Percentiles rank a stretch among this genome's conserved stretches.
Evolutionary conservation across 768 basidiomycete genomes (phyloP).

Genomic region (Exidia glandulosa): DNA sequence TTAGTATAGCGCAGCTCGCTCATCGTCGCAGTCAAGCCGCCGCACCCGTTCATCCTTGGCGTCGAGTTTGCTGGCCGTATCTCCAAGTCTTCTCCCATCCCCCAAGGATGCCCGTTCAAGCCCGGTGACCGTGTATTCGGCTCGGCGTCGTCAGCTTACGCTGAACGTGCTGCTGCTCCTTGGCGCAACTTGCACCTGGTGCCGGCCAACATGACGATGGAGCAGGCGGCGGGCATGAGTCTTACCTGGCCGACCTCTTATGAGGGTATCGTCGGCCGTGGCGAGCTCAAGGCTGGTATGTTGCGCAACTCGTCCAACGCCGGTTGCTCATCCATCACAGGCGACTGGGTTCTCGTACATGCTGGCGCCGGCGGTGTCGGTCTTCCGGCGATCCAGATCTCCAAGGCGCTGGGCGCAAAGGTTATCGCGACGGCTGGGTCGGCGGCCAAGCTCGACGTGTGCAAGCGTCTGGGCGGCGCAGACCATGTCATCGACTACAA

Average conservation of each 20-base stretch:
- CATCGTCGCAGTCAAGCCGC: constrained; percentile 40
- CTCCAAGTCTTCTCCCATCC: constrained; percentile 58
- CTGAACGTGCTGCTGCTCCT: constrained; percentile 57
- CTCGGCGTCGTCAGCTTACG: constrained; percentile 64
- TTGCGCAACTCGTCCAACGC: background rate
- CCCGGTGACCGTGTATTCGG: constrained; percentile 88
- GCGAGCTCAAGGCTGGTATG: constrained; percentile 63
- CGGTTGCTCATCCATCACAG: constrained; percentile 27
- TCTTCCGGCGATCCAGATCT: constrained; percentile 44
- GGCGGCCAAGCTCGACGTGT: constrained; percentile 66
- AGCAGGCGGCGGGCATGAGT: constrained; percentile 77
- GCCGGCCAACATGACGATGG: constrained; percentile 65
- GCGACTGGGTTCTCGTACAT: constrained; percentile 87
- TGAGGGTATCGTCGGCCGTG: constrained; percentile 80
- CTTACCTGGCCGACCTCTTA: constrained; percentile 94
- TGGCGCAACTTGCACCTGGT: constrained; percentile 46
- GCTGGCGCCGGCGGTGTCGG: constrained; percentile 97
- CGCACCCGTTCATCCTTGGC: constrained; percentile 78
- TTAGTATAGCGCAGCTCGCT: too few species aligned
- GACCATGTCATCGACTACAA: constrained; percentile 76
- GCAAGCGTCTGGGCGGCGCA: constrained; percentile 65
- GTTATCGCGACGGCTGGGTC: constrained; percentile 92
- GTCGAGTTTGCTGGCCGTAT: constrained; percentile 79
- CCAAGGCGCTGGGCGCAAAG: constrained; percentile 70
- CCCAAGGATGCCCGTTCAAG: constrained; percentile 64